A percentile compares a stretch with the other conserved stretches of the same genome.
Evolutionary conservation across 495 filamentous ascomycete species (phyloP).

Genomic region (Lophiotrema nucula): DNA sequence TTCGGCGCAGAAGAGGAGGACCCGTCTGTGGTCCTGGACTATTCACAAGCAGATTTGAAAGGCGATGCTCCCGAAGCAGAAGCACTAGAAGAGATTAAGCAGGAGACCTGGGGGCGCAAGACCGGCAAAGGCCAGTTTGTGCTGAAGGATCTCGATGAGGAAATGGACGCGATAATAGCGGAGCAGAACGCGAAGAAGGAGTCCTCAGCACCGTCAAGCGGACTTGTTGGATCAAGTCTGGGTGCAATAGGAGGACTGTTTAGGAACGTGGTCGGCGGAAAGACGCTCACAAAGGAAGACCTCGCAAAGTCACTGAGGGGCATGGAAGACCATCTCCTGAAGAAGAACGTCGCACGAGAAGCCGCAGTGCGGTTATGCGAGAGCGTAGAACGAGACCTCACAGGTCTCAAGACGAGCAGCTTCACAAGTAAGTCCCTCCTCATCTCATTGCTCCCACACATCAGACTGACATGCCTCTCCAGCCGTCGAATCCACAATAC

Average conservation of each 20-base stretch:
- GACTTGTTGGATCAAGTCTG: conserved; percentile 73
- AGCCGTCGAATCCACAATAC: conserved; percentile 77
- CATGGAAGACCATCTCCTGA: conserved; percentile 92
- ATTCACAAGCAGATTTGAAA: conserved; percentile 65
- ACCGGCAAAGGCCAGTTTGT: conserved; percentile 90
- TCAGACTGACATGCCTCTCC: conserved; percentile 1
- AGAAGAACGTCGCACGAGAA: conserved; percentile 95
- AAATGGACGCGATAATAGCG: conserved; percentile 84
- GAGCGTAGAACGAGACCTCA: conserved; percentile 81
- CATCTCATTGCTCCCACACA: not conserved
- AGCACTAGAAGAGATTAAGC: conserved; percentile 67
- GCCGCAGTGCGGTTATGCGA: conserved; percentile 89
- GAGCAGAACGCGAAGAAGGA: conserved; percentile 66
- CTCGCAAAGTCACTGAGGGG: conserved; percentile 87
- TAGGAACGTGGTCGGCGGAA: conserved; percentile 90
- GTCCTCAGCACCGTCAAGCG: conserved; percentile 49
- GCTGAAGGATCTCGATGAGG: conserved; percentile 86
- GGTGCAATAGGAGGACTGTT: conserved; percentile 83
- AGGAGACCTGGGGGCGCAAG: conserved; percentile 76
- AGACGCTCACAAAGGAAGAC: conserved; percentile 81
- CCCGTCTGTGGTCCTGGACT: conserved; percentile 72
- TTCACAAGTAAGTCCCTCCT: conserved; percentile 69
- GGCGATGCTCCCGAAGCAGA: conserved; percentile 52
- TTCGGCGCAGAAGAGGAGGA: conserved; percentile 89
- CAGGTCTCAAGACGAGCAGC: conserved; percentile 86